These are phyloP conservation scores for Grosmannia serpens DNA, from an alignment of 2,329 filamentous ascomycete genomes.

Conservation along the genomic window DNA sequence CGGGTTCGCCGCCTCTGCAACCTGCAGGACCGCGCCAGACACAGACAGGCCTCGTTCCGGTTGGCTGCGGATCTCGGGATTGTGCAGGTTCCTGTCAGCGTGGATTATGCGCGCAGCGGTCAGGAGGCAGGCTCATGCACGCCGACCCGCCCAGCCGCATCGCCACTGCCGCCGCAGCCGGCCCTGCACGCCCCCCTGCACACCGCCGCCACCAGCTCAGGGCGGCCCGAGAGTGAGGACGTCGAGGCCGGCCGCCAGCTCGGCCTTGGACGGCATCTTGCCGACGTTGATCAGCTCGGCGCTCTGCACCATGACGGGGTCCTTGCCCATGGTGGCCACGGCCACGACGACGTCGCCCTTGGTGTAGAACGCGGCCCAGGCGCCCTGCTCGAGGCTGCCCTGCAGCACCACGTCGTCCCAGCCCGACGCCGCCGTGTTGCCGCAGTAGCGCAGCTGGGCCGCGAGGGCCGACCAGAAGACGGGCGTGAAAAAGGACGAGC, in stretches of 20 bases:
- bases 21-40: too few relatives aligned
- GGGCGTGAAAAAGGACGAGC: conserved; percentile 67
- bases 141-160: too few relatives aligned
- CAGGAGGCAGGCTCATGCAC: too few relatives aligned
- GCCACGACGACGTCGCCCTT: conserved; percentile 81
- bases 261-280: conserved; percentile 72
- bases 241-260: conserved; percentile 54
- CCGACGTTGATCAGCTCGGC: conserved; percentile 75
- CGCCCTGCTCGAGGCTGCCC: conserved; percentile 62
- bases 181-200: background rate
- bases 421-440: conserved; percentile 58
- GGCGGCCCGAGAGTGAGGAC: conserved; percentile 31
- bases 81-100: too few relatives aligned
- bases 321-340: conserved; percentile 80
- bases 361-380: conserved; percentile 83
- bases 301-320: conserved; percentile 73
- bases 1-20: too few relatives aligned
- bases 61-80: too few relatives aligned
- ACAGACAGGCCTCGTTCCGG: too few relatives aligned
- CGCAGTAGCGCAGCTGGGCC: conserved; percentile 83
- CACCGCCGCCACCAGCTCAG: background rate
- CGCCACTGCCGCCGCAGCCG: too few relatives aligned
- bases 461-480: conserved; percentile 96
- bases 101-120: too few relatives aligned
- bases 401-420: conserved; percentile 79